Evolutionary conservation across 2,329 filamentous ascomycete genomes (phyloP), one percentile per base, ranked within the genome.

Genomic region (Pseudocercospora vitis): DNA sequence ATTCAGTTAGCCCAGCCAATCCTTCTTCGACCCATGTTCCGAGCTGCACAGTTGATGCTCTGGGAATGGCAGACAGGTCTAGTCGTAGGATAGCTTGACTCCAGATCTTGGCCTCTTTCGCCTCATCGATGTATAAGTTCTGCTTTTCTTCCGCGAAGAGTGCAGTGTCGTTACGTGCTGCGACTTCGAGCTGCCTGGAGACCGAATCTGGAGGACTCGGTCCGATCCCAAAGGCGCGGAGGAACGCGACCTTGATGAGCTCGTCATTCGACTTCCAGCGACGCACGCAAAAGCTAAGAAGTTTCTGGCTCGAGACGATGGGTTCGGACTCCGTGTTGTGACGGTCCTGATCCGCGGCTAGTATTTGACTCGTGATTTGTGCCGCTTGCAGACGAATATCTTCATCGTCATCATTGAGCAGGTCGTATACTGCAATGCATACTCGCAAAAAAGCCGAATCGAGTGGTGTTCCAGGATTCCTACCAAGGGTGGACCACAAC

Each of bases 91-190:
- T 72, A 2, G 82, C 74, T 12, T 69, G 70, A 0, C 78, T 73
- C 90, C 91, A 96, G n/a, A 83, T 69, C 14, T 78, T 73, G 3
- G 84, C 78, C 69, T 96, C 91, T 44, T 84, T 78, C 4, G 89
- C 82, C 62, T 91, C 85, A 68, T 97, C 92, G 46, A 92, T 76
- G 70, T 89, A 97, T n/a, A 96, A 78, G 68, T 99, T 99, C 68
- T 95, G 91, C 69, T 95, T 91, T 72, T 99, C 94, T 52, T 90
- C 80, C 0, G 82, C 86, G 68, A 99, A 99, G 0, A 99, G 80
- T 3, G 85, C 78, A 58, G 84, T 81, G 65, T 89, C 81, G 62
- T 76, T 71, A 18, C 12, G 9, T 3, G 68, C 63, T 16, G 33
- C 21, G 0, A 35, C 33, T 14, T 37, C 28, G 18, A 67, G 26